Conservation (phyloP, 2,329 filamentous ascomycete genomes). For the Diaporthe capsici region DNA sequence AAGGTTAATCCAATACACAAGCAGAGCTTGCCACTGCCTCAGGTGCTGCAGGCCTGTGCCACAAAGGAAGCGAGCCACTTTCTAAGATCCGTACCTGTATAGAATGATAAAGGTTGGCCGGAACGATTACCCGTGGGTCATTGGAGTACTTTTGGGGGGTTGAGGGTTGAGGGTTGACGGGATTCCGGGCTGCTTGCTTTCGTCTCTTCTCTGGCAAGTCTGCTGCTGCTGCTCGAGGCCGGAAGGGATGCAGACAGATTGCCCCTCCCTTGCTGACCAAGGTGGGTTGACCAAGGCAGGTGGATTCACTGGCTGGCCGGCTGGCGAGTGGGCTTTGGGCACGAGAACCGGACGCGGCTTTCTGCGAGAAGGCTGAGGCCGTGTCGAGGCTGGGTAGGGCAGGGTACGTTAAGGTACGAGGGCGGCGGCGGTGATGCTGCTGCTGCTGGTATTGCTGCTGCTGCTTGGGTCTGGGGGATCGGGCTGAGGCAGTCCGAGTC, state of each 20-base stretch:
- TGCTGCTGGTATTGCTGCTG: background rate
- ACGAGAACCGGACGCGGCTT: slow-evolving; percentile 23
- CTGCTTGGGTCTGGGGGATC: slow-evolving; percentile 18
- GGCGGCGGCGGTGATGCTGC: background rate
- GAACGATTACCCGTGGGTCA: slow-evolving; percentile 21
- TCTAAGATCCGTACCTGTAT: slow-evolving; percentile 31
- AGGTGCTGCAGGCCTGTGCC: slow-evolving; percentile 39
- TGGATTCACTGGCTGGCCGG: slow-evolving; percentile 26
- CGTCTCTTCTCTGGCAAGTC: slow-evolving; percentile 10
- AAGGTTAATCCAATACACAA: slow-evolving; percentile 21
- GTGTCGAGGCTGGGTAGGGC: slow-evolving; percentile 21
- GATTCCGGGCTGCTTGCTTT: slow-evolving; percentile 4
- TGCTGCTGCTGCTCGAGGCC: slow-evolving; percentile 11
- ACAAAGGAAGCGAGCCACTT: slow-evolving; percentile 37
- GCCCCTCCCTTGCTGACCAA: slow-evolving; percentile 36
- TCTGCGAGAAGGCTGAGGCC: slow-evolving; percentile 31
- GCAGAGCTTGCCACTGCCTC: slow-evolving; percentile 36
- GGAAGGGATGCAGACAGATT: slow-evolving; percentile 36
- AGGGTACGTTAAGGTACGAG: background rate
- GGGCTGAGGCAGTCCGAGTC: slow-evolving; percentile 36
- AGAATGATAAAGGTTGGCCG: slow-evolving; percentile 13
- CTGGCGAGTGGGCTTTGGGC: slow-evolving; percentile 20
- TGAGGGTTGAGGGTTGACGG: background rate
- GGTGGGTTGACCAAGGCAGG: slow-evolving; percentile 28
- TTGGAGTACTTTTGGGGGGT: too few species aligned